Percentiles rank a stretch among this genome's conserved stretches.
Evolutionary conservation across 495 filamentous ascomycete genomes (phyloP).

Genomic region (Barbatosphaeria neglecta): DNA sequence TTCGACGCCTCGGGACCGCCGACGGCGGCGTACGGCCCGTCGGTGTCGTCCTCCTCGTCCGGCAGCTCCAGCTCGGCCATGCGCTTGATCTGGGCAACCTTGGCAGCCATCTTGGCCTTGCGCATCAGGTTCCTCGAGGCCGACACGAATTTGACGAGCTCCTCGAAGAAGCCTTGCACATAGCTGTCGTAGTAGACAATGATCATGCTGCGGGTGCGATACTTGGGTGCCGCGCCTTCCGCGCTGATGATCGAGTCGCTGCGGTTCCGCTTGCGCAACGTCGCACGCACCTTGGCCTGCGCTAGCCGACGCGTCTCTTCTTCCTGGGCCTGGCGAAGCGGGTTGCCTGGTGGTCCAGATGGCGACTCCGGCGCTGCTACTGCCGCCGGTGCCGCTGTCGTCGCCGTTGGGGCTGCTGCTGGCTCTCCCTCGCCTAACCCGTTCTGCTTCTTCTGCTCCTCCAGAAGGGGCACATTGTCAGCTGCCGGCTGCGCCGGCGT

Average conservation of each 20-base stretch:
- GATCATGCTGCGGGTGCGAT: constrained; percentile 65
- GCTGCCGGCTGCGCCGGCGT: too few species aligned
- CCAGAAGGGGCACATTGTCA: too few species aligned
- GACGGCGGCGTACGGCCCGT: constrained; percentile 4
- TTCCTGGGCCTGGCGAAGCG: constrained; percentile 31
- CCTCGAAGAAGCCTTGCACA: constrained; percentile 69
- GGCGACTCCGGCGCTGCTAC: constrained; percentile 19
- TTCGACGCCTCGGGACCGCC: not conserved
- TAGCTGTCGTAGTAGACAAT: constrained; percentile 84
- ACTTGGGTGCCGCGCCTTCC: constrained; percentile 37
- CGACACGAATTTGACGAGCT: constrained; percentile 67
- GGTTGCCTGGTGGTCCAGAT: constrained; percentile 3
- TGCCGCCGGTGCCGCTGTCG: not conserved
- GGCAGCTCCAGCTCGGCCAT: constrained; percentile 40
- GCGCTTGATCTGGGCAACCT: constrained; percentile 42
- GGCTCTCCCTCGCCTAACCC: not conserved
- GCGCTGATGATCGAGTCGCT: constrained; percentile 47
- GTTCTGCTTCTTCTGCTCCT: too few species aligned
- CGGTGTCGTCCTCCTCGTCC: constrained; percentile 31
- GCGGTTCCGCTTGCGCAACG: constrained; percentile 42
- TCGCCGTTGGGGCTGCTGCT: not conserved
- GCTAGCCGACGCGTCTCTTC: constrained; percentile 31
- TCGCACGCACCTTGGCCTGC: constrained; percentile 29
- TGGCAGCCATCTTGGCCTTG: constrained; percentile 62
- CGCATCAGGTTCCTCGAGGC: constrained; percentile 71